phyloP scores from a whole-genome alignment of 2,329 filamentous ascomycete species.

The Aspergillus floridensis region DNA sequence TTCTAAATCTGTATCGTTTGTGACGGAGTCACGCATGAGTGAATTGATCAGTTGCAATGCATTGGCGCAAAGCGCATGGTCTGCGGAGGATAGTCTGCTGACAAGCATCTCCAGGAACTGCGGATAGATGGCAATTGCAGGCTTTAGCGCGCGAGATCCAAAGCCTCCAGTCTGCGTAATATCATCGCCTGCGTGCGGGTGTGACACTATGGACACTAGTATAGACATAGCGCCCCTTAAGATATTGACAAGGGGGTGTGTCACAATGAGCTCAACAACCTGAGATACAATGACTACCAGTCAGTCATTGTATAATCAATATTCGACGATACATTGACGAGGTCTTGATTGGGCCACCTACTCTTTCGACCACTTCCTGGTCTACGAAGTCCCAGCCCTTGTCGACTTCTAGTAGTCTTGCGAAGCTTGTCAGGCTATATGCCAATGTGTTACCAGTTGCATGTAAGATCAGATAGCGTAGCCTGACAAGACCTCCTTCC shows the following conservation, averaged over 20 bases:
- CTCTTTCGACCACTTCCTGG: constrained; percentile 56
- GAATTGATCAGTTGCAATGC: constrained; percentile 94
- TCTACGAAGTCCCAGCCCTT: constrained; percentile 84
- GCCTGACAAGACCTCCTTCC: constrained; percentile 75
- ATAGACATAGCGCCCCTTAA: constrained; percentile 96
- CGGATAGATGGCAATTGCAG: constrained; percentile 84
- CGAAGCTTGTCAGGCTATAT: constrained; percentile 88
- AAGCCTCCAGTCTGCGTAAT: constrained; percentile 61
- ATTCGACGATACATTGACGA: not conserved
- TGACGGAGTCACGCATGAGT: constrained; percentile 85
- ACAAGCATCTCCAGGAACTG: constrained; percentile 95
- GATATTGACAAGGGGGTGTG: constrained; percentile 94
- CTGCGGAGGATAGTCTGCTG: constrained; percentile 83
- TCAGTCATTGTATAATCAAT: not conserved
- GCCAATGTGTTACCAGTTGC: constrained; percentile 91
- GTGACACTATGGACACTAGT: constrained; percentile 85
- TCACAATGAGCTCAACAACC: constrained; percentile 90
- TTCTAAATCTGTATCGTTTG: constrained; percentile 72
- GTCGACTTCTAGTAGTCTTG: constrained; percentile 85
- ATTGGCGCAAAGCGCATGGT: constrained; percentile 94
- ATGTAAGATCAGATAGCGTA: constrained; percentile 79
- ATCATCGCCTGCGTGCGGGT: constrained; percentile 63
- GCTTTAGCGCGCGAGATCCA: constrained; percentile 88
- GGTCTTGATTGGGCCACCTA: constrained; percentile 37
- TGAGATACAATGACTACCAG: constrained; percentile 27